Base-by-base conservation (phyloP, 1,284 basidiomycete species). In the Rhodofomes roseus region DNA sequence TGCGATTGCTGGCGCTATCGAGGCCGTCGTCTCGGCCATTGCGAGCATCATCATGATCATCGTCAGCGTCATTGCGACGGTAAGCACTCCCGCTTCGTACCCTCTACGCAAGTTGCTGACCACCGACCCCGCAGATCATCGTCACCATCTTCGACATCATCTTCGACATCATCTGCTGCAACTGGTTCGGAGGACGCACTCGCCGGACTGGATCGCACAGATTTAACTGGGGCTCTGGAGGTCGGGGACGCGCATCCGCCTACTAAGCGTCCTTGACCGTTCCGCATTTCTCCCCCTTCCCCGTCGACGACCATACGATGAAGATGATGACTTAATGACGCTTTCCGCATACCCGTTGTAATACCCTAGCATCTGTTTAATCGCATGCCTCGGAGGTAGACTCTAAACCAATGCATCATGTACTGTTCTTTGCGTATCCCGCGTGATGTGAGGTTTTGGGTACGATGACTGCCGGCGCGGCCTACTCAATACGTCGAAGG, bases 131-230 rank as follows among this genome's bases (percentile, higher is more conserved):
- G 4, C 50, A 86, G 83, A 73, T 86, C 44, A 80, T 87, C 56
- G 82, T 84, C n/a, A 81, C 83, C 0, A 86, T 86, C 59, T 83
- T 85, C 67, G 77, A 85, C 64, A 70, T 85, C 50, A 84, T 87
- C 62, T 65, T 73, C 55, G 84, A 86, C 65, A 85, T 86, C 58
- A 71, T 87, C 4, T 87, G 85, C 73, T 87, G 85, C 72, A 76
- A 81, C 66, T 86, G 83, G 68, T 73, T 67, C 62, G 64, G 78
- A 18, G 75, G 79, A 56, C 65, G 71, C n/a, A 67, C 71, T 2
- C 68, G 72, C 20, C 71, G 79, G 36, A 68, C 71, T 0, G 73
- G 75, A 6, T 67, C 67, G 7, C 70, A 70, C 60, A 55, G 61
- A 44, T 69, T 61, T 59, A 66, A 60, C 9, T 71, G 63, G 52